Percentiles rank a stretch among this genome's conserved stretches.
Conservation (phyloP, 768 basidiomycete species). For the Hysterangium stoloniferum region DNA sequence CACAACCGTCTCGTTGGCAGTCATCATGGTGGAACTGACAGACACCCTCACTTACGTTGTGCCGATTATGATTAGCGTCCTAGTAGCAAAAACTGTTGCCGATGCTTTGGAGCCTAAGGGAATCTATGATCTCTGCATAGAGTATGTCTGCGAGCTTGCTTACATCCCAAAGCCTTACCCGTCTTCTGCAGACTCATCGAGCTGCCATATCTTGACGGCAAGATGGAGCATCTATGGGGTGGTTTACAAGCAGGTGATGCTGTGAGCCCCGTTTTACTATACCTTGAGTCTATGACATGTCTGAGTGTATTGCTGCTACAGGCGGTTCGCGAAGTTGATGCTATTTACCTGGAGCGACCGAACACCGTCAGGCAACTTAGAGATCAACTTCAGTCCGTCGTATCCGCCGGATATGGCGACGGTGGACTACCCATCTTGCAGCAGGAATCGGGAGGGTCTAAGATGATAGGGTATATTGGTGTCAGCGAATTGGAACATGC, state of each 20-base stretch:
- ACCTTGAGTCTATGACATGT: background rate
- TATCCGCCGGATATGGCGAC: slow-evolving; percentile 58
- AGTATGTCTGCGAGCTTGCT: slow-evolving; percentile 31
- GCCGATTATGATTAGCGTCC: slow-evolving; percentile 80
- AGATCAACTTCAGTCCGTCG: slow-evolving; percentile 54
- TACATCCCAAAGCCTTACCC: background rate
- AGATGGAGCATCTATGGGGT: slow-evolving; percentile 87
- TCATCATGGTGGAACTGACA: slow-evolving; percentile 94
- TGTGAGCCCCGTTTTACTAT: slow-evolving; percentile 36
- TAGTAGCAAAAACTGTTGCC: slow-evolving; percentile 86
- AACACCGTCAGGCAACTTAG: slow-evolving; percentile 77
- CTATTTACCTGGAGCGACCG: slow-evolving; percentile 59
- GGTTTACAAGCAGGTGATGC: slow-evolving; percentile 67
- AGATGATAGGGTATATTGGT: slow-evolving; percentile 87
- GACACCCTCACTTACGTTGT: slow-evolving; percentile 88
- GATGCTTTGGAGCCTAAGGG: slow-evolving; percentile 87
- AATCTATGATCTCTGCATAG: slow-evolving; percentile 95
- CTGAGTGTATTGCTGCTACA: slow-evolving; percentile 26
- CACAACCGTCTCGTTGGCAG: slow-evolving; percentile 88
- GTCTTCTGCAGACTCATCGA: slow-evolving; percentile 63
- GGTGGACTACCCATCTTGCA: slow-evolving; percentile 83
- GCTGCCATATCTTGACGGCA: slow-evolving; percentile 88
- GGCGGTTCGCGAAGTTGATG: slow-evolving; percentile 59
- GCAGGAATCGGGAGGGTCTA: slow-evolving; percentile 40
- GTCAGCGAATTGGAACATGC: slow-evolving; percentile 93